Conservation (phyloP, 2,329 filamentous ascomycete species). For the Malbranchea cinnamomea region DNA sequence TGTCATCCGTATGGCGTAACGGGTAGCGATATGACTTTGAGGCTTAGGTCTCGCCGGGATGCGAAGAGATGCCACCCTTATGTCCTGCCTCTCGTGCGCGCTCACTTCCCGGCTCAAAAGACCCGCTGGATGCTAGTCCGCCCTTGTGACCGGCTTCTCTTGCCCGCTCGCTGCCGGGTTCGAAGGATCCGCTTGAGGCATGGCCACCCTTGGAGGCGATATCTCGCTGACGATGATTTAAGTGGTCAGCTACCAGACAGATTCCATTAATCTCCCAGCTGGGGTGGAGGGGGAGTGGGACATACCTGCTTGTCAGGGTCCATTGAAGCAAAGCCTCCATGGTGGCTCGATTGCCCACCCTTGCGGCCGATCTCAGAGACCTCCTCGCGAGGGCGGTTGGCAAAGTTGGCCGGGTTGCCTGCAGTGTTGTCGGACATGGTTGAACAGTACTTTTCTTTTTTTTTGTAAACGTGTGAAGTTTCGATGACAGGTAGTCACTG, state of each 20-base stretch:
- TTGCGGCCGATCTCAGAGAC: conserved; percentile 27
- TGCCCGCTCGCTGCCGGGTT: conserved; percentile 37
- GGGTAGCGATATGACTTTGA: no score
- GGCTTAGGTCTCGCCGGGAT: no score
- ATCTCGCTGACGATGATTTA: conserved; percentile 25
- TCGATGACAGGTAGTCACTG: no score
- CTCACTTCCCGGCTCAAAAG: conserved; percentile 39
- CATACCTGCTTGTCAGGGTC: conserved; percentile 19
- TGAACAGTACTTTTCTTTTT: no score
- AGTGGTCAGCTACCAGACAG: background rate
- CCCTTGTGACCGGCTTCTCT: conserved; percentile 41
- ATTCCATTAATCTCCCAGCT: no score
- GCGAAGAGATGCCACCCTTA: conserved; percentile 39
- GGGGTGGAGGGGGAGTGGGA: no score
- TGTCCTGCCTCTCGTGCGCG: conserved; percentile 38
- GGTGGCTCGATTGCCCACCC: conserved; percentile 20
- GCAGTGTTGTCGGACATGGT: no score
- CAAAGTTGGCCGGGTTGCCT: conserved; percentile 28
- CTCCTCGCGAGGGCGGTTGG: conserved; percentile 31
- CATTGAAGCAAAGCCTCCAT: conserved; percentile 17
- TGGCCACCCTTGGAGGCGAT: conserved; percentile 43
- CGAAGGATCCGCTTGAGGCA: conserved; percentile 39
- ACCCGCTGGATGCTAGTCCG: conserved; percentile 20
- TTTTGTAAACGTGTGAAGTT: no score
- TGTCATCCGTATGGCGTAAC: no score